Conservation (phyloP, 1,139 yeast genomes). For the Saccharomycopsis crataegensis region DNA sequence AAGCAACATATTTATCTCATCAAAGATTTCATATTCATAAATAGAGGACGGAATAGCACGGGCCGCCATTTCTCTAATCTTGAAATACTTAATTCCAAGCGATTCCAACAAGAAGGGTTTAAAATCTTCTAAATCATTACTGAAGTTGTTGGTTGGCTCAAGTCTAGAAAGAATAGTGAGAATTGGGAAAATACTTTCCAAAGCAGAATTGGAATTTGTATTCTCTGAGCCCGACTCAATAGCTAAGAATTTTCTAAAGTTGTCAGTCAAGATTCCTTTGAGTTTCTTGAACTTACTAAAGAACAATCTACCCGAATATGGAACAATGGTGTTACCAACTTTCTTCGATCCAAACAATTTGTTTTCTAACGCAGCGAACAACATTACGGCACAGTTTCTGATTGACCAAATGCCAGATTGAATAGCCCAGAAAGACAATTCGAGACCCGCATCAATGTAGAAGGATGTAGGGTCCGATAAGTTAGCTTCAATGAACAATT, state of each 20-base stretch:
- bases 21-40: conserved; percentile 25
- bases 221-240: conserved; percentile 19
- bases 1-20: conserved; percentile 5
- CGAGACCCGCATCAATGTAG: conserved; percentile 51
- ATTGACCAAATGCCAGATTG: conserved; percentile 72
- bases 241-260: conserved; percentile 35
- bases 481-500: conserved; percentile 63
- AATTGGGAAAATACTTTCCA: conserved; percentile 67
- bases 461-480: conserved; percentile 46
- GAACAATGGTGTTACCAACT: conserved; percentile 31
- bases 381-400: conserved; percentile 88
- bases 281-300: conserved; percentile 56
- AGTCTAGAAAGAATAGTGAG: conserved; percentile 64
- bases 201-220: conserved; percentile 19
- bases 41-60: conserved; percentile 53
- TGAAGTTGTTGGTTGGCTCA: conserved; percentile 48
- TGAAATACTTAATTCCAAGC: conserved; percentile 57
- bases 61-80: conserved; percentile 80
- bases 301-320: conserved; percentile 51
- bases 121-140: conserved; percentile 44
- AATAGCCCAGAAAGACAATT: conserved; percentile 55
- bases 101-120: conserved; percentile 39
- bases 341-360: conserved; percentile 59
- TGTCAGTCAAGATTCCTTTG: conserved; percentile 38
- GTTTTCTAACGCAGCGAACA: conserved; percentile 75